These are phyloP conservation scores for Aspergillus persii DNA, from an alignment of 2,329 filamentous ascomycete species.

Conservation along the genomic window DNA sequence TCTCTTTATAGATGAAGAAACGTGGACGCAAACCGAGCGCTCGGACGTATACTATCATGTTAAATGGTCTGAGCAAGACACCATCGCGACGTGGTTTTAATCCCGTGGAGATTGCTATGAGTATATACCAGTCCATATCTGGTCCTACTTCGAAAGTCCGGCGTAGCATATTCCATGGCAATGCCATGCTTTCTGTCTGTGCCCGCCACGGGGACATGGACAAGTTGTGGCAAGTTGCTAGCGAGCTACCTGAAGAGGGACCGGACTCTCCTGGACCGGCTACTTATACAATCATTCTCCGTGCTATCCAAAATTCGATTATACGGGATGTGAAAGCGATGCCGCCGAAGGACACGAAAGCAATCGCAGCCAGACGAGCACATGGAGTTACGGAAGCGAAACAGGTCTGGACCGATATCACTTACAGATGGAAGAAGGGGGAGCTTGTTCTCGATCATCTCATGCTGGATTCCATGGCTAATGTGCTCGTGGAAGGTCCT, in stretches of 20 bases:
- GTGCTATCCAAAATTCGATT: slow-evolving; percentile 62
- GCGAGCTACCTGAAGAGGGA: slow-evolving; percentile 66
- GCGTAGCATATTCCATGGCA: slow-evolving; percentile 78
- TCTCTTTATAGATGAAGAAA: slow-evolving; percentile 79
- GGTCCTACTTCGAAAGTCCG: slow-evolving; percentile 61
- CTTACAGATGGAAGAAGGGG: slow-evolving; percentile 71
- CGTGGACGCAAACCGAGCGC: slow-evolving; percentile 74
- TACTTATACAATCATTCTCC: slow-evolving; percentile 82
- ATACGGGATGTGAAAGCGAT: slow-evolving; percentile 30
- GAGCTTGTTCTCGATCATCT: slow-evolving; percentile 71
- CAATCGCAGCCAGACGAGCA: slow-evolving; percentile 26
- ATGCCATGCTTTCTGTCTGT: slow-evolving; percentile 83
- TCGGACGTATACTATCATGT: slow-evolving; percentile 79
- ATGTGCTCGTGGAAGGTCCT: slow-evolving; percentile 66
- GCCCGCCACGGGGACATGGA: slow-evolving; percentile 72
- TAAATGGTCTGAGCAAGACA: slow-evolving; percentile 69
- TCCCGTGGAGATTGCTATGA: slow-evolving; percentile 66
- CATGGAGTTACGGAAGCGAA: slow-evolving; percentile 63
- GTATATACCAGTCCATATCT: slow-evolving; percentile 74
- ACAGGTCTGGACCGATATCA: slow-evolving; percentile 76
- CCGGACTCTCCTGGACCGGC: slow-evolving; percentile 62
- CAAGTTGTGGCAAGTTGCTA: slow-evolving; percentile 71
- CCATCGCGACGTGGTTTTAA: slow-evolving; percentile 51
- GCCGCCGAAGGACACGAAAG: slow-evolving; percentile 28
- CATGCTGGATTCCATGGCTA: slow-evolving; percentile 77